Base-by-base conservation (phyloP, 805 yeast genomes). In the Myxozyma monticola region DNA sequence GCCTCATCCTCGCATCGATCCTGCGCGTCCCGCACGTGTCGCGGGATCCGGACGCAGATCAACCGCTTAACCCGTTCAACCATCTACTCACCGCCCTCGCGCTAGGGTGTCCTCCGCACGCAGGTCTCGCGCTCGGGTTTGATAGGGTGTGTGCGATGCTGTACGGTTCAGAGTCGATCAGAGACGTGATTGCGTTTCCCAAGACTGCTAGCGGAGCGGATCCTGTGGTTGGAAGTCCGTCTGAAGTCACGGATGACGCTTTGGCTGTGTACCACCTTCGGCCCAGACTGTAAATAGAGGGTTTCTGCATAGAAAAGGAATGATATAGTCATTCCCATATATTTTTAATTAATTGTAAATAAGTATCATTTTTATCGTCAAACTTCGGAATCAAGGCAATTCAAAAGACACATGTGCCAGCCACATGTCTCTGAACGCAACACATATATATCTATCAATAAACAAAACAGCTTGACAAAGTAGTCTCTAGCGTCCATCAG, bases 51-150 rank as follows among this genome's bases (percentile, higher is more conserved):
- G 51, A 35, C 31, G 21, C n/a, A 12, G 34, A 26, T 8, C 42
- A 39, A 7, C 40, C 36, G 28, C 75, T 82, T 38, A 64, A 66
- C 30, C 71, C 88, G 7, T 93, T 93, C 71, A 95, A 96, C 0
- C 99, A 93, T 68, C 72, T 93, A 35, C 72, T 93, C 28, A 72
- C 75, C 35, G 96, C 96, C 0, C 78, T 93, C 48, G 79, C 79
- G 21, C 80, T 85, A 70, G 99, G 99, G 1, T 88, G 98, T 63
- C 99, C 99, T 0, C 99, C 99, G 0, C 99, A 93, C 69, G 96
- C 97, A 1, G 99, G 99, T 0, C 73, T 93, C 33, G 99, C 99
- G 0, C 74, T 93, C 30, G 99, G 99, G 0, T 86, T 93, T 60
- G 99, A 93, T 66, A 73, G 99, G 55, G 72, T 93, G 74, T 83